Base-by-base conservation (phyloP, 2,329 filamentous ascomycete species). In the Penicillium polonicum region DNA sequence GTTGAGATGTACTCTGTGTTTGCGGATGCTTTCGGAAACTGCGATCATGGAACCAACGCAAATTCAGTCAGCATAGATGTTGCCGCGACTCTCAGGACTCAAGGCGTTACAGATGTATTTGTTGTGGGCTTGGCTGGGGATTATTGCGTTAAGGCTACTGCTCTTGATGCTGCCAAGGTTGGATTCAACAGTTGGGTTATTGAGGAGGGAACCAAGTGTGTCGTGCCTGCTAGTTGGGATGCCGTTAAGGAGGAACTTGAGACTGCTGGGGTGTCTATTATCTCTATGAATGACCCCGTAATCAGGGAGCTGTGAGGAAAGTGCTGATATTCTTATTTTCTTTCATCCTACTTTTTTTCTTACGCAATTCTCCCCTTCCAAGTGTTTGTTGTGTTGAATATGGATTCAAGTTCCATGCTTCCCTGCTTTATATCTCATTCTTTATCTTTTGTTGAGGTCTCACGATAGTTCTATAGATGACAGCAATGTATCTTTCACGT, bases 1-100 rank as follows among this genome's bases (percentile, higher is more conserved):
- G 84, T 96, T 2, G 94, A 99, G 76, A 96, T 97, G 89, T 97
- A 97, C 76, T 93, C 89, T 60, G 92, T 88, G 0, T 97, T 99
- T 68, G 88, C 88, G 60, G 90, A 92, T 70, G 89, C 90, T 0
- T 93, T 97, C 67, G 75, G 75, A 39, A 80, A 81, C 55, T 59
- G 67, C 49, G 74, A 76, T 60, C 68, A 71, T 52, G 65, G 65
- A 15, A 65, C 68, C 48, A 69, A 68, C 17, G 63, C 64, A 31
- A 61, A 62, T 31, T 73, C 72, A 33, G 78, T 76, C 39, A 74
- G 76, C 67, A 87, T 84, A 67, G 86, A 87, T 15, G 78, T 97
- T 27, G 82, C 81, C 1, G 76, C 70, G 1, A 69, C 79, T 48
- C 73, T 99, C 65, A 80, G 74, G 51, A 79, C 79, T 3, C 78